Evolutionary conservation across 495 filamentous ascomycete genomes (phyloP).

Genomic region (Podospora fimiseda): DNA sequence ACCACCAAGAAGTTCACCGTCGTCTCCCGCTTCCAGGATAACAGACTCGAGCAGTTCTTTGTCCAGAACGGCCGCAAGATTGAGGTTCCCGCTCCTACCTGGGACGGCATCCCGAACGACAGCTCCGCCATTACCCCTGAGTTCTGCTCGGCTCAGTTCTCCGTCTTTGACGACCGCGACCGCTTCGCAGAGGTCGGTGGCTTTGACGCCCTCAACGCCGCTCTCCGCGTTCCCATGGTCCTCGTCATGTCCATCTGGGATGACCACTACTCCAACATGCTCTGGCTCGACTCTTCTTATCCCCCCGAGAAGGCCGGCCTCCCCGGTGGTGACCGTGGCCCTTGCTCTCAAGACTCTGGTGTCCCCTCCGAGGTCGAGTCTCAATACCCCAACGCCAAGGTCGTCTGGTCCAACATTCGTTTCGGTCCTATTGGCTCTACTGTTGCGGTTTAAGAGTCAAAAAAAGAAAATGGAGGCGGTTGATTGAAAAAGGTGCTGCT

Average conservation of each 20-base stretch:
- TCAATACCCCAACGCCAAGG: slow-evolving; percentile 34
- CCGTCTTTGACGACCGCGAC: slow-evolving; percentile 44
- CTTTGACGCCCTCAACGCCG: slow-evolving; percentile 49
- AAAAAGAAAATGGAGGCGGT: neutral
- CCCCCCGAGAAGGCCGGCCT: slow-evolving; percentile 46
- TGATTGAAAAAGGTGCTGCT: no score
- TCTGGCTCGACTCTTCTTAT: slow-evolving; percentile 76
- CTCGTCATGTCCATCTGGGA: slow-evolving; percentile 75
- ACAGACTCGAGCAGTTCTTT: slow-evolving; percentile 63
- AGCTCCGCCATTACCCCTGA: slow-evolving; percentile 37
- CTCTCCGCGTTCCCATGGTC: slow-evolving; percentile 58
- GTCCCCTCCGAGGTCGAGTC: slow-evolving; percentile 54
- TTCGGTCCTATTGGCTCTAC: slow-evolving; percentile 63
- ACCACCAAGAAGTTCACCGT: slow-evolving; percentile 64
- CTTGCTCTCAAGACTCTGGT: slow-evolving; percentile 55
- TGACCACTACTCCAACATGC: slow-evolving; percentile 72
- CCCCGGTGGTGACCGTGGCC: slow-evolving; percentile 64
- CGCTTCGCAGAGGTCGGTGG: slow-evolving; percentile 58
- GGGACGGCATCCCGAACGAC: slow-evolving; percentile 26
- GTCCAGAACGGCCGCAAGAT: slow-evolving; percentile 62
- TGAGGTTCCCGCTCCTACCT: slow-evolving; percentile 42
- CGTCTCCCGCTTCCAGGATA: slow-evolving; percentile 58
- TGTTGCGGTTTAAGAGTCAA: slow-evolving; percentile 19
- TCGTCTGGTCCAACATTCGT: slow-evolving; percentile 59
- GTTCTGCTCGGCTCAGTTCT: slow-evolving; percentile 23